A percentile compares a stretch with the other conserved stretches of the same genome.
phyloP scores from a whole-genome alignment of 2,329 filamentous ascomycete genomes.

The Dactylellina haptotyla region DNA sequence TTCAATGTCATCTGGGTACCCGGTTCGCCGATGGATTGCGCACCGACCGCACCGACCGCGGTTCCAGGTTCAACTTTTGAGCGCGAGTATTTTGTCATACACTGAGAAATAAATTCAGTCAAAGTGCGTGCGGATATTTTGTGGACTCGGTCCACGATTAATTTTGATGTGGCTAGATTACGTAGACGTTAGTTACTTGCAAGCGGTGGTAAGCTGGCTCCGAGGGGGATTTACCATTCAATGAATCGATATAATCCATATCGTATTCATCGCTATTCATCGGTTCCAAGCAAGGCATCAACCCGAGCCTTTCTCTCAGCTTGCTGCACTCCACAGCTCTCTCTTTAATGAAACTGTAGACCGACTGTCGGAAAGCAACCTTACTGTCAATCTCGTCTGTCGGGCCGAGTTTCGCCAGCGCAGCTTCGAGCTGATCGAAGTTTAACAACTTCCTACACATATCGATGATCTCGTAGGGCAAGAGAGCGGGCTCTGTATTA shows the following conservation, averaged over 20 bases:
- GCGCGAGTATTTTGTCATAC: constrained; percentile 87
- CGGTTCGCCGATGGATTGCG: constrained; percentile 96
- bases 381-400: constrained; percentile 71
- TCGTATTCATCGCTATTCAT: constrained; percentile 50
- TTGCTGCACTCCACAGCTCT: constrained; percentile 38
- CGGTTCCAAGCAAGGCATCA: constrained; percentile 48
- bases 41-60: constrained; percentile 93
- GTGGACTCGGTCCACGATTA: constrained; percentile 74
- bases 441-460: constrained; percentile 66
- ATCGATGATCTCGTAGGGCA: constrained; percentile 76
- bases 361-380: constrained; percentile 42
- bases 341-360: constrained; percentile 36
- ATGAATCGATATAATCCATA: constrained; percentile 45
- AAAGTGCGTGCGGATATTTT: constrained; percentile 83
- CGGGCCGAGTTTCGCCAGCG: constrained; percentile 54
- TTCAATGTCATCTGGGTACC: constrained; percentile 99
- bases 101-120: constrained; percentile 79
- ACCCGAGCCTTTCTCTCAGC: constrained; percentile 34
- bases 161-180: constrained; percentile 30
- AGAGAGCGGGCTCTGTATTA: constrained; percentile 77
- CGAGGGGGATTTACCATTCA: constrained; percentile 27
- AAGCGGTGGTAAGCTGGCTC: background rate
- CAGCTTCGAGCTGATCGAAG: constrained; percentile 55
- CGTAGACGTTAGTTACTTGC: background rate
- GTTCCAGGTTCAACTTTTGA: constrained; percentile 94